These are phyloP conservation scores for Globisporangium recalcitrans DNA, from an alignment of 352 stramenopile species.

Conservation along the genomic window DNA sequence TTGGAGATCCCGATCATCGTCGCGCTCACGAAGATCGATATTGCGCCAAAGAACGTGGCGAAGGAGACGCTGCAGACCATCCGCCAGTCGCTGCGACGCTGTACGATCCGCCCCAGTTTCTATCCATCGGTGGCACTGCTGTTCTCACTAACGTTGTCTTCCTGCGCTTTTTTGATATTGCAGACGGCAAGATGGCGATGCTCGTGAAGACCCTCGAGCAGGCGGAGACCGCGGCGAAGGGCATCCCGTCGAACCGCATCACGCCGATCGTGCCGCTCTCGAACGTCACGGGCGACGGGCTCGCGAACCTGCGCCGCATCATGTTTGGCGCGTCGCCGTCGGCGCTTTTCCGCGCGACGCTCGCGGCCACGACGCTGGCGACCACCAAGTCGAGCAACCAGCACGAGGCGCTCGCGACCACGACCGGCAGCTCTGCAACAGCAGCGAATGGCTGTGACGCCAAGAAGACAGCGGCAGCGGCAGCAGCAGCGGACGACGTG, in stretches of 20 bases:
- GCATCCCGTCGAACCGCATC: conserved; percentile 88
- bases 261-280: conserved; percentile 97
- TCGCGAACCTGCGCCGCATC: conserved; percentile 72
- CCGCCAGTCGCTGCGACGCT: conserved; percentile 81
- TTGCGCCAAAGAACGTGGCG: conserved; percentile 89
- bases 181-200: conserved; percentile 91
- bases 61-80: conserved; percentile 90
- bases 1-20: conserved; percentile 92
- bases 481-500: conserved; percentile 23
- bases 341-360: conserved; percentile 67
- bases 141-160: conserved; percentile 1
- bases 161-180: neutral
- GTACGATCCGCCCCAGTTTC: conserved; percentile 19
- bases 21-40: conserved; percentile 94
- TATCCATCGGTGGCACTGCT: neutral
- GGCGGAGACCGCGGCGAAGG: conserved; percentile 82
- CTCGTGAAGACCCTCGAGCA: conserved; percentile 88
- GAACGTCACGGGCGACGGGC: conserved; percentile 95
- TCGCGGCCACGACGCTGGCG: conserved; percentile 51
- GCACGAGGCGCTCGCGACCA: conserved; percentile 27
- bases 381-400: conserved; percentile 59
- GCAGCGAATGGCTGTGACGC: neutral
- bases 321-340: conserved; percentile 61
- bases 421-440: neutral
- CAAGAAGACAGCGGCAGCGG: conserved; percentile 8